Evolutionary conservation across 129 eudicot species (phyloP).

Genomic region (Deinandra increscens): DNA sequence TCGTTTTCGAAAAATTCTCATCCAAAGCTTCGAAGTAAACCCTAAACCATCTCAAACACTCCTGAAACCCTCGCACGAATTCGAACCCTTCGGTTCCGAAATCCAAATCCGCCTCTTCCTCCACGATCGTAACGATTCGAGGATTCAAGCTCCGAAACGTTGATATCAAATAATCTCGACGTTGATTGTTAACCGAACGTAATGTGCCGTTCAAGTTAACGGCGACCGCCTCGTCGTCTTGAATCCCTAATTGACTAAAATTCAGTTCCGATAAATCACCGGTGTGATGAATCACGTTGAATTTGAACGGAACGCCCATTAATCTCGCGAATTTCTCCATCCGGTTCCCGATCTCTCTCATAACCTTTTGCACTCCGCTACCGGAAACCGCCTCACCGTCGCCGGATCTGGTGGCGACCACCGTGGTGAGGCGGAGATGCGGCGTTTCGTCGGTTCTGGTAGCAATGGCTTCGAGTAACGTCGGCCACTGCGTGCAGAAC

Average conservation of each 20-base stretch:
- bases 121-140: constrained; percentile 68
- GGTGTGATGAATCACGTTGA: constrained; percentile 57
- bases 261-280: constrained; percentile 68
- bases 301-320: constrained; percentile 91
- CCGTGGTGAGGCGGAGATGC: constrained; percentile 63
- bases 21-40: constrained; percentile 79
- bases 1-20: constrained; percentile 61
- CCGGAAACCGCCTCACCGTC: not conserved
- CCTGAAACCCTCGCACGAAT: constrained; percentile 68
- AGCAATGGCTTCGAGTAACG: constrained; percentile 84
- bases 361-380: constrained; percentile 55
- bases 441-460: constrained; percentile 83
- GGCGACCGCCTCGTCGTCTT: constrained; percentile 75
- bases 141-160: constrained; percentile 54
- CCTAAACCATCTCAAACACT: constrained; percentile 82
- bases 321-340: constrained; percentile 90
- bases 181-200: constrained; percentile 40
- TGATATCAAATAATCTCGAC: constrained; percentile 51
- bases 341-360: constrained; percentile 75
- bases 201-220: constrained; percentile 70
- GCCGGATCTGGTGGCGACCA: constrained; percentile 36
- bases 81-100: constrained; percentile 55
- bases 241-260: constrained; percentile 42
- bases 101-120: constrained; percentile 82
- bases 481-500: constrained; percentile 94